Evolutionary conservation across 176 grass and related monocot species (phyloP), one percentile per base, ranked within the genome.

Genomic region (Triticum timopheevii): DNA sequence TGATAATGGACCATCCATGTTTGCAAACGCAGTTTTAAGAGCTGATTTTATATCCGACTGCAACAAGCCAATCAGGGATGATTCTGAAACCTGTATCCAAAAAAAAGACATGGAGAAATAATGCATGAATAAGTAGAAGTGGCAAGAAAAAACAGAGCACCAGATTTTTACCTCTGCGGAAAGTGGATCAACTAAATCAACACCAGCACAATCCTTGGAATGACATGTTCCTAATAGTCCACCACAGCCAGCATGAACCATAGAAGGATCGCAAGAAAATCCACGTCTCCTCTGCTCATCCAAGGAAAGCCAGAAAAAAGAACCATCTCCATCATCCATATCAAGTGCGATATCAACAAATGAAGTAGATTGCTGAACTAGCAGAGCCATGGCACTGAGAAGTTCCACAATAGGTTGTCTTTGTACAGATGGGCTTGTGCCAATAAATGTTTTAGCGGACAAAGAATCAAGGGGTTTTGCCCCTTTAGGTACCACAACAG

Each of bases 231-330:
- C 90, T 82, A 98, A 47, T 64, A 98, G 80, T 62, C 97, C 97
- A 72, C 97, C 94, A 87, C 97, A 98, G 54, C 97, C 97, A 82
- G 97, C 90, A 96, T 98, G 97, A 78, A 90, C 90, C 93, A 95
- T 90, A 71, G 90, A 93, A 83, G 97, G 97, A 83, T 90, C 94
- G 44, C 97, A 98, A 61, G 93, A 88, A 58, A 98, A 96, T 36
- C 94, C 92, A 49, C 97, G 90, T 79, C 92, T 89, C 80, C 76
- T 81, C 59, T 98, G 97, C 87, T 98, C 97, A 79, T 98, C 90
- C 82, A 96, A 64, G 12, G 93, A 88, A 85, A 98, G 93, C 90
- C 92, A 98, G 81, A 85, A 86, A 89, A 89, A 98, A 2, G 94
- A 89, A n/a, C 97, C 94, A 90, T 94, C 90, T 31, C 94, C 93